Percentiles rank a stretch among this genome's conserved stretches.
phyloP scores from a whole-genome alignment of 768 basidiomycete species.

The Lentinula lateritia region DNA sequence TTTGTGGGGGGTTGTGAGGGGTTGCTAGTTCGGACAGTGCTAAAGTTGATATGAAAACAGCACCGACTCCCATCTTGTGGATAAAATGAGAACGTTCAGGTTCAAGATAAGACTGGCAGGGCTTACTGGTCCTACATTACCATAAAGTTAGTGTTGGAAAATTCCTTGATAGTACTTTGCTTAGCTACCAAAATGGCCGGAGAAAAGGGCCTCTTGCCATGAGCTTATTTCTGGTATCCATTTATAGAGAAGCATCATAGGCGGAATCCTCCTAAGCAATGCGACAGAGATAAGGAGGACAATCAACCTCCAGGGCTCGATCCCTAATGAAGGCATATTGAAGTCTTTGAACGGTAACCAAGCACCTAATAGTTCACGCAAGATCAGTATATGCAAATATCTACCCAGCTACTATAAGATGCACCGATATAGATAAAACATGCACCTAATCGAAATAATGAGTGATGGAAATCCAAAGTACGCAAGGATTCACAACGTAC shows the following conservation, averaged over 20 bases:
- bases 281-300: conserved; percentile 65
- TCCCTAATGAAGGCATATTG: conserved; percentile 48
- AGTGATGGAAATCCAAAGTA: neutral
- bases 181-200: conserved; percentile 78
- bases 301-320: conserved; percentile 67
- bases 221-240: conserved; percentile 84
- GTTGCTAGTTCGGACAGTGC: conserved; percentile 58
- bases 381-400: neutral
- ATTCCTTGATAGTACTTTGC: neutral
- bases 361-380: conserved; percentile 38
- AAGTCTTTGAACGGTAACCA: conserved; percentile 71
- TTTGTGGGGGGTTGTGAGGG: conserved; percentile 54
- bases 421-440: conserved; percentile 73
- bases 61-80: conserved; percentile 82
- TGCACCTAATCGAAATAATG: conserved; percentile 17
- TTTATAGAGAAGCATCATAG: conserved; percentile 68
- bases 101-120: neutral
- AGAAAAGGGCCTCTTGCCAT: conserved; percentile 85
- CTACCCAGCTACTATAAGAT: neutral
- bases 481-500: conserved; percentile 14
- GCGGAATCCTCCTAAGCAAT: conserved; percentile 73
- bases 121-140: conserved; percentile 46
- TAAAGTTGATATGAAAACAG: conserved; percentile 81
- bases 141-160: neutral
- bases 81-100: neutral